Conservation (phyloP, 2,329 filamentous ascomycete genomes). For the Fusarium sambucinum region DNA sequence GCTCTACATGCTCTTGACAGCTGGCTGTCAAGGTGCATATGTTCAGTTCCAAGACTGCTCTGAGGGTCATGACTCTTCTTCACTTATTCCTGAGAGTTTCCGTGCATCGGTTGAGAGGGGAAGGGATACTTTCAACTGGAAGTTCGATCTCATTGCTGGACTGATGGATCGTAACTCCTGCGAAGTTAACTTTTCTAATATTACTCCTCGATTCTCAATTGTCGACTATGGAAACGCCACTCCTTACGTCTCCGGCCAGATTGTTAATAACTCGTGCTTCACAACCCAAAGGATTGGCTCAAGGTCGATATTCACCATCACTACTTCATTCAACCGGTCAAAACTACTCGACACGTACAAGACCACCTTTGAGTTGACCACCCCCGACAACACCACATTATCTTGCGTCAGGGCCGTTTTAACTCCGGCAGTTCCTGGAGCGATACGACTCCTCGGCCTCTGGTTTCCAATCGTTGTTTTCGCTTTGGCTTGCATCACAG, state of each 20-base stretch:
- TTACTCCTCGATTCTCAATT: background rate
- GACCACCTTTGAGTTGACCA: slow-evolving; percentile 9
- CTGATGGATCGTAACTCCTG: slow-evolving; percentile 14
- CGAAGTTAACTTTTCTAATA: background rate
- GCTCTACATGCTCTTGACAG: background rate
- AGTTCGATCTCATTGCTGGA: slow-evolving; percentile 1
- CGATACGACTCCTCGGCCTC: slow-evolving; percentile 17
- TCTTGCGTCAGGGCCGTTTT: slow-evolving; percentile 4
- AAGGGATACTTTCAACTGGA: slow-evolving; percentile 1
- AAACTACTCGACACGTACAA: slow-evolving; percentile 21
- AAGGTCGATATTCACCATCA: slow-evolving; percentile 13
- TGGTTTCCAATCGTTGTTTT: slow-evolving; percentile 28
- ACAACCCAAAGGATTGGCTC: background rate
- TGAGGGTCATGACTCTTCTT: background rate
- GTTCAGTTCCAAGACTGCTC: slow-evolving; percentile 31
- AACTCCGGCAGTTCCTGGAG: slow-evolving; percentile 5
- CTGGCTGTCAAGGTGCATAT: slow-evolving; percentile 17
- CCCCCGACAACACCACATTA: background rate
- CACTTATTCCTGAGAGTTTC: slow-evolving; percentile 26
- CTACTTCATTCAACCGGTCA: slow-evolving; percentile 10
- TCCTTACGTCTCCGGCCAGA: background rate
- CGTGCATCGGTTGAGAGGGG: background rate
- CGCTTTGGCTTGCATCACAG: background rate
- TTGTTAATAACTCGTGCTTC: slow-evolving; percentile 25
- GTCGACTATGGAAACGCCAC: slow-evolving; percentile 1